phyloP scores from a whole-genome alignment of 441 rosid species.

The Brassica hybrid region DNA sequence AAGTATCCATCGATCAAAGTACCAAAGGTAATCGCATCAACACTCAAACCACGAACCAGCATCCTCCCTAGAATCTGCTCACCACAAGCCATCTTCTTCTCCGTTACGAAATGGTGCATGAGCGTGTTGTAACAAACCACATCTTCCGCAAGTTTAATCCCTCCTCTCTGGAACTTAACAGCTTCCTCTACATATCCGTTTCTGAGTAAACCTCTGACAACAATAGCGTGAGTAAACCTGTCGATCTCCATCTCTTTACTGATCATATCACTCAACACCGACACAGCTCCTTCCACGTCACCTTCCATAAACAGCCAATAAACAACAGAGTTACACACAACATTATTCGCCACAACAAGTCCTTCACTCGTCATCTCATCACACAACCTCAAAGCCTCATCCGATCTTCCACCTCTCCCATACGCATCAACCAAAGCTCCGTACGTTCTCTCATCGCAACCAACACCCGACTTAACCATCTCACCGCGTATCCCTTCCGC shows the following conservation, averaged over 20 bases:
- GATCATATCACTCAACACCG: conserved; percentile 51
- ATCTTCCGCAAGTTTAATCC: conserved; percentile 51
- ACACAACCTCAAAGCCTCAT: conserved; percentile 57
- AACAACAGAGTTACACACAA: conserved; percentile 54
- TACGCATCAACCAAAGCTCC: conserved; percentile 57
- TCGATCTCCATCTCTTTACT: conserved; percentile 48
- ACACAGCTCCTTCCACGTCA: conserved; percentile 50
- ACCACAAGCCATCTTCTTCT: conserved; percentile 47
- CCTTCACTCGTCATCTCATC: conserved; percentile 57
- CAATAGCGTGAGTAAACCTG: conserved; percentile 57
- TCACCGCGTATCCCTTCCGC: conserved; percentile 50
- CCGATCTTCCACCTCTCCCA: conserved; percentile 49
- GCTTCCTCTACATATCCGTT: conserved; percentile 55
- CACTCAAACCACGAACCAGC: conserved; percentile 54
- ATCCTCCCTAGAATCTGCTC: conserved; percentile 60
- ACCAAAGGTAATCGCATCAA: conserved; percentile 53
- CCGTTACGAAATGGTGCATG: conserved; percentile 51
- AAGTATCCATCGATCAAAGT: conserved; percentile 55
- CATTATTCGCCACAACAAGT: conserved; percentile 47
- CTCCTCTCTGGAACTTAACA: conserved; percentile 48
- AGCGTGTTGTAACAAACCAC: conserved; percentile 56
- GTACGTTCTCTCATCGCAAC: conserved; percentile 55
- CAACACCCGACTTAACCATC: conserved; percentile 53
- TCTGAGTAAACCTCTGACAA: conserved; percentile 56
- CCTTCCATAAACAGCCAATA: conserved; percentile 58